These are phyloP conservation scores for Nannochloropsis oceanica DNA, from an alignment of 108 stramenopile species.

Conservation along the genomic window DNA sequence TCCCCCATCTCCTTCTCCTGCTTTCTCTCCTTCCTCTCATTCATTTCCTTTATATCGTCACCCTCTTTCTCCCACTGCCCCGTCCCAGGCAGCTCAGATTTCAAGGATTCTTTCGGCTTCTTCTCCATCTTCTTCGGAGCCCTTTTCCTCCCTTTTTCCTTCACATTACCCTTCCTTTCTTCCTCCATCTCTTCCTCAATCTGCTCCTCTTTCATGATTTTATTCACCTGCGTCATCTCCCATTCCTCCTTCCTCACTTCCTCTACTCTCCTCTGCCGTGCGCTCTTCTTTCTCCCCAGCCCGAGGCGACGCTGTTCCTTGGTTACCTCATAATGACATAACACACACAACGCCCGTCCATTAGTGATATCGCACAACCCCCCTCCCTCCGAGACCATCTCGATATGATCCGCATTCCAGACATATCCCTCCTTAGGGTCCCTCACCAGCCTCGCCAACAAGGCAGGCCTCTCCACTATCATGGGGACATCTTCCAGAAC, in stretches of 20 bases:
- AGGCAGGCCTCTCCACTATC: neutral
- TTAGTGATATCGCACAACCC: constrained; percentile 23
- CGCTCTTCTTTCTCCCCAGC: neutral
- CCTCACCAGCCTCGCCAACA: constrained; percentile 5
- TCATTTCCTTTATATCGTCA: too few species aligned
- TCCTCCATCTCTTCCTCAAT: too few species aligned
- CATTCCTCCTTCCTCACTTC: neutral
- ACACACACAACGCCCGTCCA: constrained; percentile 23
- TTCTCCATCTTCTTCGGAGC: too few species aligned
- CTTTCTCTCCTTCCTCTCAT: too few species aligned
- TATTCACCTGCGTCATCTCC: neutral
- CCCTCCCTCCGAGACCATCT: constrained; percentile 12
- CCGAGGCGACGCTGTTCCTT: neutral
- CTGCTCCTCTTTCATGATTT: too few species aligned
- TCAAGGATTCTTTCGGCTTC: too few species aligned
- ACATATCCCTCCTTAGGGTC: constrained; percentile 13
- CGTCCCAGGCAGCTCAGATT: too few species aligned
- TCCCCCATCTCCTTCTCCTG: too few species aligned
- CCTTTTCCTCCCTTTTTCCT: too few species aligned
- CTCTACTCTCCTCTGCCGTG: neutral
- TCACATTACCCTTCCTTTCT: too few species aligned
- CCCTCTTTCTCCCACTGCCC: too few species aligned
- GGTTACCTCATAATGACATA: constrained; percentile 23
- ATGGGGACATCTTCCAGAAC: neutral
- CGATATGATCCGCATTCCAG: constrained; percentile 30